phyloP scores from a whole-genome alignment of 2,329 filamentous ascomycete species.

The Mollisiaceae sp. region DNA sequence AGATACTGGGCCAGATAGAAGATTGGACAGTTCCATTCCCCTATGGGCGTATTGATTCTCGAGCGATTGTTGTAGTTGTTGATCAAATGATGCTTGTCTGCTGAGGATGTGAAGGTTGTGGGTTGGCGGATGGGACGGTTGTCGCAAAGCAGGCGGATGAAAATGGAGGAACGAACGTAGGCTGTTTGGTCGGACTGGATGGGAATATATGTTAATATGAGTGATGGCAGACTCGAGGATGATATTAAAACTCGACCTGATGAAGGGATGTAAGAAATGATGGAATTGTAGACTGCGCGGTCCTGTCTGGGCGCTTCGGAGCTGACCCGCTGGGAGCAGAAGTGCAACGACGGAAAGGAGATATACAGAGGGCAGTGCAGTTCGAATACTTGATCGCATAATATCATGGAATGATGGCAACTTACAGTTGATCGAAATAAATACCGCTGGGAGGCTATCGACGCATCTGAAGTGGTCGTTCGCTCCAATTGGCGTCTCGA shows the following conservation, averaged over 20 bases:
- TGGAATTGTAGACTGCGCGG: slow-evolving; percentile 36
- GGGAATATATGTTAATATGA: slow-evolving; percentile 31
- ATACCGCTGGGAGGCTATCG: slow-evolving; percentile 42
- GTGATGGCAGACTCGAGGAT: slow-evolving; percentile 28
- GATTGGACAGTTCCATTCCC: slow-evolving; percentile 35
- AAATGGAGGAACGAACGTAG: slow-evolving; percentile 34
- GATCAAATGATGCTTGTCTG: slow-evolving; percentile 27
- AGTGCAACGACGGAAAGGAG: slow-evolving; percentile 26
- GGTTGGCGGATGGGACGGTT: slow-evolving; percentile 26
- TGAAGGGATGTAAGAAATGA: slow-evolving; percentile 35
- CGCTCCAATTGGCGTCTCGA: slow-evolving; percentile 36
- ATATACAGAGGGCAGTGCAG: slow-evolving; percentile 22
- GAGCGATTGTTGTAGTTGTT: slow-evolving; percentile 24
- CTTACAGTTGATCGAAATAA: slow-evolving; percentile 41
- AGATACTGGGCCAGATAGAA: slow-evolving; percentile 32
- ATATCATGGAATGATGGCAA: slow-evolving; percentile 33
- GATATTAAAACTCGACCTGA: slow-evolving; percentile 33
- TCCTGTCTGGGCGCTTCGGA: slow-evolving; percentile 34
- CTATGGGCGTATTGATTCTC: slow-evolving; percentile 15
- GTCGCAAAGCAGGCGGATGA: slow-evolving; percentile 39
- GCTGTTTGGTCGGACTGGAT: slow-evolving; percentile 30
- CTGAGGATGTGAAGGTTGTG: slow-evolving; percentile 23
- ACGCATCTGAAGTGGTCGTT: slow-evolving; percentile 41
- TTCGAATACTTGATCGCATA: slow-evolving; percentile 43
- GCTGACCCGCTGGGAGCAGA: slow-evolving; percentile 31